phyloP scores from a whole-genome alignment of 2,329 filamentous ascomycete genomes.

The Cryphonectria parasitica region DNA sequence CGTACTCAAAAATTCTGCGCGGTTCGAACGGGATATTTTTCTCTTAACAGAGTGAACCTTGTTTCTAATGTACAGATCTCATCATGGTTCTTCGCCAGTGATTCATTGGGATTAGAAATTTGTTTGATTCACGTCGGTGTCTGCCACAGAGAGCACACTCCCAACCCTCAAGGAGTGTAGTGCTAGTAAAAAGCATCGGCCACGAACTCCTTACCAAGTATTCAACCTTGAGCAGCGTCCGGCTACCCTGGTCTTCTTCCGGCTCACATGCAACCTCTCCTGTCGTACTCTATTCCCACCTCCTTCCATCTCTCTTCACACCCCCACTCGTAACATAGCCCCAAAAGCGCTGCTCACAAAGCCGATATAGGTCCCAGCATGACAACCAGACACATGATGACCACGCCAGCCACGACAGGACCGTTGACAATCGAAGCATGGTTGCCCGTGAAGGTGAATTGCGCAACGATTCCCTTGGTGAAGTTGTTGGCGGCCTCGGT shows the following conservation, averaged over 20 bases:
- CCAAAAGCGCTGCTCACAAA: not conserved
- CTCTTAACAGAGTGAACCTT: not conserved
- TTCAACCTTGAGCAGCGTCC: not conserved
- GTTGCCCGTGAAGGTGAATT: slow-evolving; percentile 32
- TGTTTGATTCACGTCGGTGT: not conserved
- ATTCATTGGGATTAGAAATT: not conserved
- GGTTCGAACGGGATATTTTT: no score
- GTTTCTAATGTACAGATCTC: not conserved
- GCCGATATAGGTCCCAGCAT: not conserved
- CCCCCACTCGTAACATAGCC: no score
- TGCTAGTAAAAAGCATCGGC: not conserved
- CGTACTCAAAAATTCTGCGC: no score
- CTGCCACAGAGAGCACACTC: not conserved
- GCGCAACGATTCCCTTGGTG: slow-evolving; percentile 45
- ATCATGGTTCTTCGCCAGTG: no score
- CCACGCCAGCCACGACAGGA: slow-evolving; percentile 12
- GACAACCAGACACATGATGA: slow-evolving; percentile 10
- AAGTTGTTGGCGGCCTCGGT: slow-evolving; percentile 49
- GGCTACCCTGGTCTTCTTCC: not conserved
- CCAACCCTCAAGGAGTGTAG: not conserved
- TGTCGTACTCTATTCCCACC: not conserved
- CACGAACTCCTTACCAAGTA: not conserved
- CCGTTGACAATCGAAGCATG: slow-evolving; percentile 11
- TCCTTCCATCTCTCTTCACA: not conserved
- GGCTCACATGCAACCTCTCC: not conserved